A percentile compares a stretch with the other conserved stretches of the same genome.
Evolutionary conservation across 202 grass and related monocot genomes (phyloP).

Genomic region (Saccharum hybrid): DNA sequence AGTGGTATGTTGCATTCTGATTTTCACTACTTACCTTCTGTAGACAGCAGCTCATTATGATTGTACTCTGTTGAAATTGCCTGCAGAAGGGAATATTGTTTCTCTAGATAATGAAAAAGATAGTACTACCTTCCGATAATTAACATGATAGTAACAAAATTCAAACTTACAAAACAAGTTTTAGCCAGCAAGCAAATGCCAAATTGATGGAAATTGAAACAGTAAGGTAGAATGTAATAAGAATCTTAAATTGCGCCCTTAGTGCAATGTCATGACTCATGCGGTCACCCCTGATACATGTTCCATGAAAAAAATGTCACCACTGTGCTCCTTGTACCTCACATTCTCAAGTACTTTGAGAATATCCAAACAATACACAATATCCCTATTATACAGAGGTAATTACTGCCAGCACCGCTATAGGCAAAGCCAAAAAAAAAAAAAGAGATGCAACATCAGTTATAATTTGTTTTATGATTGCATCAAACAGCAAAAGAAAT

Average conservation of each 20-base stretch:
- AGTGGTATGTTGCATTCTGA: not conserved
- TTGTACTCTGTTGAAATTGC: slow-evolving; percentile 60
- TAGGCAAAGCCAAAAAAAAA: not conserved
- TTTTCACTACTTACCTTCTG: slow-evolving; percentile 45
- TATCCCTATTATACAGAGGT: not conserved
- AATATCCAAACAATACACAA: not conserved
- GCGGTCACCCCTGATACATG: not conserved
- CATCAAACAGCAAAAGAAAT: slow-evolving; percentile 5
- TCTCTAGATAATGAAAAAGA: slow-evolving; percentile 14
- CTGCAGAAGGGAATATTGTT: slow-evolving; percentile 48
- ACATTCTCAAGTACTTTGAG: not conserved
- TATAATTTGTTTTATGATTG: not conserved
- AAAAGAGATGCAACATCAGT: not conserved
- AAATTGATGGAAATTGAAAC: slow-evolving; percentile 5
- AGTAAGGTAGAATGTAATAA: not conserved
- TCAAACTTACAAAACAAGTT: not conserved
- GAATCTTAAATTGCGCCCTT: not conserved
- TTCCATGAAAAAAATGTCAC: not conserved
- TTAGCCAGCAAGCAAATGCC: not conserved
- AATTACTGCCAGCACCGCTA: not conserved
- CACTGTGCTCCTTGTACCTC: not conserved
- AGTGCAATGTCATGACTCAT: not conserved
- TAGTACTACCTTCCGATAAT: not conserved
- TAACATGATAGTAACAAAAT: slow-evolving; percentile 11
- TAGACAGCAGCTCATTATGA: slow-evolving; percentile 7